Evolutionary conservation across 2,329 filamentous ascomycete species (phyloP).

Genomic region (Beauveria sp.): DNA sequence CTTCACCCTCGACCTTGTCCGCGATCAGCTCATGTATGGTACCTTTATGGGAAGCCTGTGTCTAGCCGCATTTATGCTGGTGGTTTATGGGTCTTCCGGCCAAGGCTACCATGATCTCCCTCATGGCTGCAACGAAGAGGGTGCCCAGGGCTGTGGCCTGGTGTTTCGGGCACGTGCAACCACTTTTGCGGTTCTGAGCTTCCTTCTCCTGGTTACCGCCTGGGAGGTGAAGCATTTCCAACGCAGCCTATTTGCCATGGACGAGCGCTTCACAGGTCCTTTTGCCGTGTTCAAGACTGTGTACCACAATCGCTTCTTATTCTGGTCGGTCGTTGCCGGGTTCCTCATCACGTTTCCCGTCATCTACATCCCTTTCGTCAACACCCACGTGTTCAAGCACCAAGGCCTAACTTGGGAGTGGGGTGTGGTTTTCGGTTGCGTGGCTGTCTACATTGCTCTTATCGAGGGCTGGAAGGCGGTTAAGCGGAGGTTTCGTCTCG

Average conservation of each 20-base stretch:
- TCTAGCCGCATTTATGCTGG: constrained; percentile 51
- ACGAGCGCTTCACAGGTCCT: constrained; percentile 40
- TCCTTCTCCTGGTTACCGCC: constrained; percentile 58
- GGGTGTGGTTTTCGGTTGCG: constrained; percentile 55
- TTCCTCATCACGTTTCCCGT: constrained; percentile 54
- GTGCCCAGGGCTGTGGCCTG: constrained; percentile 40
- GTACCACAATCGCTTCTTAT: constrained; percentile 61
- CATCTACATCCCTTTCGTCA: constrained; percentile 61
- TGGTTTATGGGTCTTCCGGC: constrained; percentile 43
- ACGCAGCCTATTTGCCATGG: constrained; percentile 61
- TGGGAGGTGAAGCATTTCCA: constrained; percentile 70
- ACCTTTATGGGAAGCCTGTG: constrained; percentile 55
- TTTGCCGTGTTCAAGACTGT: constrained; percentile 51
- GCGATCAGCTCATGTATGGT: constrained; percentile 61
- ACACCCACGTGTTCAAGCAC: constrained; percentile 62
- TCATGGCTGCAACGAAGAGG: constrained; percentile 48
- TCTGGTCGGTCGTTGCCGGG: constrained; percentile 54
- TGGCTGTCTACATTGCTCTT: constrained; percentile 52
- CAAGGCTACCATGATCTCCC: constrained; percentile 43
- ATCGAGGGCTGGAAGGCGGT: constrained; percentile 63
- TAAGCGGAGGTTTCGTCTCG: constrained; percentile 44
- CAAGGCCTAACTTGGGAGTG: constrained; percentile 63
- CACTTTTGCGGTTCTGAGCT: constrained; percentile 62
- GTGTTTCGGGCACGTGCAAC: constrained; percentile 60
- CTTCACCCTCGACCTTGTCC: constrained; percentile 56